Conservation (phyloP, 2,329 filamentous ascomycete species). For the Phymatotrichopsis omnivora region DNA sequence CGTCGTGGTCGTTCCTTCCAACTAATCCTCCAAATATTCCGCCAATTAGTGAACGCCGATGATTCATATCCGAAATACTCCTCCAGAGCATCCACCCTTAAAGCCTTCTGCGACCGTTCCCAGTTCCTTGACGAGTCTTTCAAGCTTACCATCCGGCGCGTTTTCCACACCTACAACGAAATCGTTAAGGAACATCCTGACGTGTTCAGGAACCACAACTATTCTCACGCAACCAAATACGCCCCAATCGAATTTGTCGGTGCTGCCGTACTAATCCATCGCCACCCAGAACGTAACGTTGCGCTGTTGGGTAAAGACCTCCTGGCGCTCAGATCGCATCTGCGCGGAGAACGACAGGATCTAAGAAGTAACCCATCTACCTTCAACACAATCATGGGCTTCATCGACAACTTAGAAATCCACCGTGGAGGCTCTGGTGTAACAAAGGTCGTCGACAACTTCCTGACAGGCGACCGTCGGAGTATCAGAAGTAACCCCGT, state of each 20-base stretch:
- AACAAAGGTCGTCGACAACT: not conserved
- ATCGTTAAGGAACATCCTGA: constrained; percentile 32
- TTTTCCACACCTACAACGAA: constrained; percentile 34
- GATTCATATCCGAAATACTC: constrained; percentile 32
- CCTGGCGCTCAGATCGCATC: constrained; percentile 32
- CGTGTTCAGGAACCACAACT: constrained; percentile 29
- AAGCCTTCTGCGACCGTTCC: constrained; percentile 32
- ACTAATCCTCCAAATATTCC: constrained; percentile 34
- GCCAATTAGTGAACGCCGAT: constrained; percentile 33
- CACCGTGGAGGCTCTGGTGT: constrained; percentile 20
- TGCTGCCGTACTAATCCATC: constrained; percentile 33
- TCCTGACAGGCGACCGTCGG: constrained; percentile 1
- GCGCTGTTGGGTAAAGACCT: constrained; percentile 33
- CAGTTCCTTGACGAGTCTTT: constrained; percentile 30
- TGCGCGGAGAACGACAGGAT: constrained; percentile 33
- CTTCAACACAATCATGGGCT: constrained; percentile 33
- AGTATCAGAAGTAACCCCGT: constrained; percentile 2
- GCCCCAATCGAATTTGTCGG: constrained; percentile 35
- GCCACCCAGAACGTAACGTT: constrained; percentile 31
- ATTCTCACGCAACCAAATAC: constrained; percentile 33
- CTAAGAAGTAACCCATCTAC: constrained; percentile 34
- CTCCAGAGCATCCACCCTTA: constrained; percentile 32
- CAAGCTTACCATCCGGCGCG: constrained; percentile 31
- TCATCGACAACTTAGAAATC: constrained; percentile 28
- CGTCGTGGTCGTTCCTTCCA: constrained; percentile 34